Evolutionary conservation across 2,329 filamentous ascomycete species (phyloP), one percentile per base, ranked within the genome.

Genomic region (Fusarium decemcellulare): DNA sequence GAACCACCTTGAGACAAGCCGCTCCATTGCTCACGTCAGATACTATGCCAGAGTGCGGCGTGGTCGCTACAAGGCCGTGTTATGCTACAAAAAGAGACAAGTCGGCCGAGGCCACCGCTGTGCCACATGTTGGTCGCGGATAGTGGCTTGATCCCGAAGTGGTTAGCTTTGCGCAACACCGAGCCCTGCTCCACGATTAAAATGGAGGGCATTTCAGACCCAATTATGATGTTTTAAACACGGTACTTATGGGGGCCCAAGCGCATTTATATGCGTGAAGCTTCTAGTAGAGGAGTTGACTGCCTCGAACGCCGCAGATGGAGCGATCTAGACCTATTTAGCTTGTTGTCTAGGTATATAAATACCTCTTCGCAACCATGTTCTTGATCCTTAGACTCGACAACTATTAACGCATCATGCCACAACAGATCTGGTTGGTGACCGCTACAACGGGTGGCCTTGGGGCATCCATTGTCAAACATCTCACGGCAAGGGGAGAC

Each of bases 391-490:
- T 48, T 32, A 11, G 14, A 30, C 11, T 36, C 8, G 23, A n/a
- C 12, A 18, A 23, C n/a, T 30, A 34, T 9, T 18, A 4, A 10
- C 36, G n/a, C 16, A 50, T 4, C 16, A 50, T 50, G 47, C 30
- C 47, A 10, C 47, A 50, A 34, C 70, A 74, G 15, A 64, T 78
- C 12, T 79, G 74, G 74, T 74, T 80, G 40, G 69, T 79, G 16
- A 80, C 77, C 30, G 78, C 75, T 32, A 67, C 73, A 6, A 76
- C 77, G 27, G 74, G 76, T 3, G 77, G 77, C 23, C 72, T 79
- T 54, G 77, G 77, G 14, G 73, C 71, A 18, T 58, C 68, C n/a
- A 42, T 71, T 11, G 66, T 68, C 23, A 42, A 69, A 14, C 39
- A 67, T 8, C 65, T 77, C 50, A 56, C 74, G 52, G 36, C 63